These are phyloP conservation scores for Colletotrichum orbiculare DNA, from an alignment of 2,329 filamentous ascomycete genomes.

Conservation along the genomic window DNA sequence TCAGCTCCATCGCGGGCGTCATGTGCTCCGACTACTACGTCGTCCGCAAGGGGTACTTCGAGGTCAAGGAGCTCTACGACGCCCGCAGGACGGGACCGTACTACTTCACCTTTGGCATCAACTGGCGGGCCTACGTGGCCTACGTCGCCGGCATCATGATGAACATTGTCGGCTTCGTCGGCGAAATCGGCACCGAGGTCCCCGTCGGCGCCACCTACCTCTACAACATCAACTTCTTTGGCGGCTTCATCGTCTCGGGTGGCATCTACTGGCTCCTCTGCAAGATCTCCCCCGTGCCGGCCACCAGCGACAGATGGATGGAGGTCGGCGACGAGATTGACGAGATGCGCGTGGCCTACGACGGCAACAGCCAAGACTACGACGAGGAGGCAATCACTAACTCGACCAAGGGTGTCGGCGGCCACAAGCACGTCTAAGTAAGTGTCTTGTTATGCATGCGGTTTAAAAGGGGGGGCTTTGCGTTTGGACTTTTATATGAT, in stretches of 20 bases:
- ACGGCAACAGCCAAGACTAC: conserved; percentile 50
- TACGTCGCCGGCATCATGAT: conserved; percentile 87
- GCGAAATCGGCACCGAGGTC: conserved; percentile 77
- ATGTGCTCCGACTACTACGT: conserved; percentile 90
- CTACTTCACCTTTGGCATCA: conserved; percentile 77
- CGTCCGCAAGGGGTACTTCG: conserved; percentile 83
- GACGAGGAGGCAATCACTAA: conserved; percentile 47
- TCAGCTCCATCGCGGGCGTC: conserved; percentile 94
- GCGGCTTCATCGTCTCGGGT: conserved; percentile 79
- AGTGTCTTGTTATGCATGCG: background rate
- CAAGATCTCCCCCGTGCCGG: conserved; percentile 76
- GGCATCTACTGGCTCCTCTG: conserved; percentile 77
- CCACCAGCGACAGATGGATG: conserved; percentile 79
- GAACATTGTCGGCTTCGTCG: conserved; percentile 92
- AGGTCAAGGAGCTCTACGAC: conserved; percentile 83
- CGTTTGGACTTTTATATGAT: conserved; percentile 24
- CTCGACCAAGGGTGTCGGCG: conserved; percentile 11
- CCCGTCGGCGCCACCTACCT: conserved; percentile 85
- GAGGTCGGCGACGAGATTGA: conserved; percentile 76
- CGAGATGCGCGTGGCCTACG: conserved; percentile 61
- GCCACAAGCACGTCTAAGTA: conserved; percentile 10
- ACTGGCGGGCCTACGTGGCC: conserved; percentile 86
- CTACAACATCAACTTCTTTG: conserved; percentile 92
- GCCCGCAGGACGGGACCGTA: conserved; percentile 75
- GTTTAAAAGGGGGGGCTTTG: background rate